Evolutionary conservation across 495 filamentous ascomycete species (phyloP), one percentile per base, ranked within the genome.

Genomic region (Annulohypoxylon stygium): DNA sequence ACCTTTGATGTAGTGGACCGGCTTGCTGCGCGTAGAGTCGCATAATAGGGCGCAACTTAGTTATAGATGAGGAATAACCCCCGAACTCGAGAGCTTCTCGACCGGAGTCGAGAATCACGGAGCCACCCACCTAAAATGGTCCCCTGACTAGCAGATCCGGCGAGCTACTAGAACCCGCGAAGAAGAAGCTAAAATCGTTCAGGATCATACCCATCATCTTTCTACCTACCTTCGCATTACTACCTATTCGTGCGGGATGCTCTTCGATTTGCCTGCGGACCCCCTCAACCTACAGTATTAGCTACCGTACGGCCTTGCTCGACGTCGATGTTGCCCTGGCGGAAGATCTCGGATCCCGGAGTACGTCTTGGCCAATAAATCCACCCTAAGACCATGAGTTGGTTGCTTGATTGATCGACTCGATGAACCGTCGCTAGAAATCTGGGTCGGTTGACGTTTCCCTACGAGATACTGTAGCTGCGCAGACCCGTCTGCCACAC

Each of bases 291-390:
- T 43, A 43, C 39, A n/a, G 39, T 43, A n/a, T 14, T 43, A 43
- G 39, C 39, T 14, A 43, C 39, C 4, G 39, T 43, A 43, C 41
- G 47, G 39, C 53, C 51, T 53, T 30, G 43, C 53, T 53, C 41
- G 25, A 37, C 65, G 66, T 62, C 33, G 61, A 74, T 70, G 71
- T 63, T 41, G 66, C 66, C 66, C 57, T 61, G 62, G 63, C 72
- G 72, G 67, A 70, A 75, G 72, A 70, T 75, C 72, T 70, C 67
- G 72, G 72, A 70, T 75, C 50, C 72, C 67, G 72, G 72, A 75
- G 67, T 65, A 68, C 14, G 58, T 71, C 63, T 70, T 37, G 55
- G 50, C 72, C 72, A 75, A 70, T 70, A 59, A 67, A 60, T 70
- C 11, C 36, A 33, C 39, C 23, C 51, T 63, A 11, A 43, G 50